Evolutionary conservation across 495 filamentous ascomycete species (phyloP).

Genomic region (Niebla homalea): DNA sequence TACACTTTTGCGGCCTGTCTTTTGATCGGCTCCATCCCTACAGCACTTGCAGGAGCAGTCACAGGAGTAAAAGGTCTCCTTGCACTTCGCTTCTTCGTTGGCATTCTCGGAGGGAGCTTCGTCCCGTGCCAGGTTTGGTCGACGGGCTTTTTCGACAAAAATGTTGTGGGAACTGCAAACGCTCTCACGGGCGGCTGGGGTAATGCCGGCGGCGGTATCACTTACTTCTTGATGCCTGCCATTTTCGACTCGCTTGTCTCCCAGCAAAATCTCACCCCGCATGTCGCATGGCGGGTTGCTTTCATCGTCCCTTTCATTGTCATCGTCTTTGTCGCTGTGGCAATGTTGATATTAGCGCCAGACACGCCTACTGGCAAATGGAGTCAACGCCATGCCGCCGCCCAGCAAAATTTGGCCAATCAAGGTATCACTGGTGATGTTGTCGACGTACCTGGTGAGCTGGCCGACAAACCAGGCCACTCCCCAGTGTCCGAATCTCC

Average conservation of each 20-base stretch:
- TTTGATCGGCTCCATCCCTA: slow-evolving; percentile 65
- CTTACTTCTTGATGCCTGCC: slow-evolving; percentile 85
- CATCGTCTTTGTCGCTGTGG: slow-evolving; percentile 49
- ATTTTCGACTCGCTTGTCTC: slow-evolving; percentile 70
- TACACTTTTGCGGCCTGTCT: slow-evolving; percentile 66
- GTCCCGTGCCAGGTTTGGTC: slow-evolving; percentile 96
- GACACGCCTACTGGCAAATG: slow-evolving; percentile 79
- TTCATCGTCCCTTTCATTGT: slow-evolving; percentile 77
- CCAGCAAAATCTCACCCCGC: slow-evolving; percentile 39
- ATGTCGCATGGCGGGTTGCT: slow-evolving; percentile 70
- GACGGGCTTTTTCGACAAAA: slow-evolving; percentile 93
- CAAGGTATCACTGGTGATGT: slow-evolving; percentile 31
- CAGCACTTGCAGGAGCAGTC: slow-evolving; percentile 68
- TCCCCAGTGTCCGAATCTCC: slow-evolving; percentile 22
- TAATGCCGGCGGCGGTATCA: slow-evolving; percentile 83
- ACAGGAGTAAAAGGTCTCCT: slow-evolving; percentile 57
- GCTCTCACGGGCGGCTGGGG: slow-evolving; percentile 75
- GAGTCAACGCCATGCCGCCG: slow-evolving; percentile 50
- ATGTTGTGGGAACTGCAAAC: slow-evolving; percentile 83
- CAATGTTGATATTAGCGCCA: slow-evolving; percentile 60
- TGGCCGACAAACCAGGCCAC: slow-evolving; percentile 37
- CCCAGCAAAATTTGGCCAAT: slow-evolving; percentile 30
- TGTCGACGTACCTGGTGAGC: slow-evolving; percentile 39
- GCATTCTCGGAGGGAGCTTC: slow-evolving; percentile 80
- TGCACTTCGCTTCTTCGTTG: slow-evolving; percentile 78